Percentiles rank a stretch among this genome's conserved stretches.
Conservation (phyloP, 495 filamentous ascomycete species). For the Elaphomyces granulatus region DNA sequence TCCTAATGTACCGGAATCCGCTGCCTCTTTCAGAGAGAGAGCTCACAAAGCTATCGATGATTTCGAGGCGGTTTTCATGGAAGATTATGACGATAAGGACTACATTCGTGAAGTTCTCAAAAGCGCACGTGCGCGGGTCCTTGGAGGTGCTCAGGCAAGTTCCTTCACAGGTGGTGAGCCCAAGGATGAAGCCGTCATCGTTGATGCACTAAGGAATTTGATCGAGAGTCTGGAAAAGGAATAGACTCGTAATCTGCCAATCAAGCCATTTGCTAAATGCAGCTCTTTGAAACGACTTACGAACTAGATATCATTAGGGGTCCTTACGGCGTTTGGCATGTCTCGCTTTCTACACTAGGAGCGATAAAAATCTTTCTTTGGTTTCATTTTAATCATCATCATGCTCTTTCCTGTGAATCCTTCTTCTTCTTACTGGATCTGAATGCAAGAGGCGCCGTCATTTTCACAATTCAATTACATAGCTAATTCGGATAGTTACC, state of each 20-base stretch:
- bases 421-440: too few species aligned
- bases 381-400: background rate
- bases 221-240: conserved; percentile 24
- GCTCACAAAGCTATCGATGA: conserved; percentile 37
- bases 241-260: background rate
- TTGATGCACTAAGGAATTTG: conserved; percentile 29
- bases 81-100: conserved; percentile 37
- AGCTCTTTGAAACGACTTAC: too few species aligned
- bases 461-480: too few species aligned
- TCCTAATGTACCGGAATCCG: conserved; percentile 21
- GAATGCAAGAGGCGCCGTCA: too few species aligned
- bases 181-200: conserved; percentile 32
- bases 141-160: conserved; percentile 28
- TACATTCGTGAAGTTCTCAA: conserved; percentile 37
- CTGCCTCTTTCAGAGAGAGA: conserved; percentile 33
- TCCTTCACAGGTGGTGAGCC: conserved; percentile 36
- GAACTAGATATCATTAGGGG: too few species aligned
- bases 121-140: conserved; percentile 31
- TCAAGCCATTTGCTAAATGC: background rate
- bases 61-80: conserved; percentile 34
- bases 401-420: too few species aligned
- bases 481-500: too few species aligned
- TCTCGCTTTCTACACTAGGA: too few species aligned
- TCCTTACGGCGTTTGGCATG: too few species aligned
- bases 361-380: background rate